Evolutionary conservation across 768 basidiomycete species (phyloP), one percentile per base, ranked within the genome.

Genomic region (Suillus variegatus): DNA sequence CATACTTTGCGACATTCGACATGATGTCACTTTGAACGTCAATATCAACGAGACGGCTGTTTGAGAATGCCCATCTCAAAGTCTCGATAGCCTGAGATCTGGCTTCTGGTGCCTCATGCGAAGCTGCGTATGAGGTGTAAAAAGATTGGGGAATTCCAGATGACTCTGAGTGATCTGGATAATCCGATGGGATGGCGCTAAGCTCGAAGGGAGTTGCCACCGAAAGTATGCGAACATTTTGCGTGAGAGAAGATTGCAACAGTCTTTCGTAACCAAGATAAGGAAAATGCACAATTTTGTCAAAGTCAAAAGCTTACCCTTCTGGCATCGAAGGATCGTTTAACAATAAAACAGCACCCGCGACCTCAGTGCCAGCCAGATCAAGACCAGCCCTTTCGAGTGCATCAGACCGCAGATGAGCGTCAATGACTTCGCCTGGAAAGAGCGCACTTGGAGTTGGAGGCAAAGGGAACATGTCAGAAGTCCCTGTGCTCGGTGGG

Each of bases 391-490:
- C 58, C 61, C 61, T 36, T 46, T 35, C 8, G n/a, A 55, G 41
- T 55, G 56, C 62, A 36, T 44, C 88, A 73, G 74, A 89, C 18
- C 84, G 77, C 67, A 93, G 85, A 72, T 89, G 84, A 8, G 89
- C 85, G 74, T 95, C 93, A 70, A 92, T 80, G 65, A 94, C 80
- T 25, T 76, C 76, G 10, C 78, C 77, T 0, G 93, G 93, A 70
- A 87, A 82, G 61, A 91, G 80, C 18, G 85, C 80, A 70, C 83
- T 88, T 2, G 93, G 91, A 65, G 88, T 90, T 25, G 88, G 86
- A 9, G 88, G 85, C 12, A 91, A 68, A 2, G 88, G 90, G 72
- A 92, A 93, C 1, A 79, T 78, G 54, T 92, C 91, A 22, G 83
- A 83, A 0, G 86, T 84, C 61, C 88, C 87, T 5, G 88, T 82